phyloP scores from a whole-genome alignment of 495 filamentous ascomycete genomes.

The Achaetomiella virescens region DNA sequence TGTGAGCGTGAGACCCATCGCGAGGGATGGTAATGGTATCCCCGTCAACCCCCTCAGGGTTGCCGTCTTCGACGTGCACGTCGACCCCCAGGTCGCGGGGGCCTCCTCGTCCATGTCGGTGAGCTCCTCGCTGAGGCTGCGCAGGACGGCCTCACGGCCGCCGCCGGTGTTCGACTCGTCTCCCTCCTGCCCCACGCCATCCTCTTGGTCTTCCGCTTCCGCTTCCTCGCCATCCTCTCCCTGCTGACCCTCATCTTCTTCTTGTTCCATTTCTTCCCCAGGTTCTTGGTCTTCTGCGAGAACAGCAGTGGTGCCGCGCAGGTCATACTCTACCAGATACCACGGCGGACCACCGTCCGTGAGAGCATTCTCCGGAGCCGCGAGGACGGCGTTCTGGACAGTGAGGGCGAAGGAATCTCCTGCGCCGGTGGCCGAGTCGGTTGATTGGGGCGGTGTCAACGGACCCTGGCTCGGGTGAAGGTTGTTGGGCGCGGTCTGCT shows the following conservation, averaged over 20 bases:
- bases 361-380: slow-evolving; percentile 39
- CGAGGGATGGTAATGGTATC: too few relatives aligned
- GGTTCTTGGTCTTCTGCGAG: slow-evolving; percentile 36
- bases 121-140: slow-evolving; percentile 69
- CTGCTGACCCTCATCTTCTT: not conserved
- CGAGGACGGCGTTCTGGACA: too few relatives aligned
- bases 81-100: slow-evolving; percentile 53
- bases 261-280: slow-evolving; percentile 37
- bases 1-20: too few relatives aligned
- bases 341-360: slow-evolving; percentile 74
- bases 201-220: not conserved
- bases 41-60: slow-evolving; percentile 18
- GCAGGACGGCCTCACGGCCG: slow-evolving; percentile 13
- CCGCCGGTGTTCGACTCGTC: too few relatives aligned
- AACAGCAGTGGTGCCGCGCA: slow-evolving; percentile 58
- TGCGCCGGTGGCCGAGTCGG: slow-evolving; percentile 35
- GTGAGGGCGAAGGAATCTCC: too few relatives aligned
- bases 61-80: slow-evolving; percentile 10
- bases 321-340: slow-evolving; percentile 81
- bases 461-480: slow-evolving; percentile 25
- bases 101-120: slow-evolving; percentile 85
- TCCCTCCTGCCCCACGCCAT: not conserved
- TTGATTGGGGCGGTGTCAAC: slow-evolving; percentile 44
- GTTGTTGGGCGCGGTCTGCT: not conserved
- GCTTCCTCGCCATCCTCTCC: not conserved